These are phyloP conservation scores for Hymenoscyphus salicellus DNA, from an alignment of 2,329 filamentous ascomycete genomes.

Conservation along the genomic window DNA sequence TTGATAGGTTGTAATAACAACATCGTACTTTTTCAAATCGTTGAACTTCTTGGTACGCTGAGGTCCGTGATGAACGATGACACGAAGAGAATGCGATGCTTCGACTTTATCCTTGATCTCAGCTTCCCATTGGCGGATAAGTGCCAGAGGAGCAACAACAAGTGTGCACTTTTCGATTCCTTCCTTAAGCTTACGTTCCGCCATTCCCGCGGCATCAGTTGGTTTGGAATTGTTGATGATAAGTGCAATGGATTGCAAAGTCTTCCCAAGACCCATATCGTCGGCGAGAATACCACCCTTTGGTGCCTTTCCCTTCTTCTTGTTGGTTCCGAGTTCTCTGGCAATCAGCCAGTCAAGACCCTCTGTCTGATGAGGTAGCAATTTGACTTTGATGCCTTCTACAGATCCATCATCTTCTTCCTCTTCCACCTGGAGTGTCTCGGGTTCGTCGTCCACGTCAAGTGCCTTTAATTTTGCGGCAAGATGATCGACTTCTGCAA, in stretches of 20 bases:
- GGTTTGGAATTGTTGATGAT: slow-evolving; percentile 80
- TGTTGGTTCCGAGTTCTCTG: slow-evolving; percentile 82
- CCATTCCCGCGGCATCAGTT: slow-evolving; percentile 52
- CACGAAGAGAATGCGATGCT: slow-evolving; percentile 66
- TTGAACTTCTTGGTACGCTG: slow-evolving; percentile 75
- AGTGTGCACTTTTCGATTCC: slow-evolving; percentile 75
- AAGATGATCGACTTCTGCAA: slow-evolving; percentile 33
- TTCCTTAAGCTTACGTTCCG: slow-evolving; percentile 66
- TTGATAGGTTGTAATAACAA: slow-evolving; percentile 96
- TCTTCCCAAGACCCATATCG: slow-evolving; percentile 97
- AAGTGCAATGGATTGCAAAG: slow-evolving; percentile 85
- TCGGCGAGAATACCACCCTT: slow-evolving; percentile 95
- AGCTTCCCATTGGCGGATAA: slow-evolving; percentile 96
- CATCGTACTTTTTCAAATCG: slow-evolving; percentile 80
- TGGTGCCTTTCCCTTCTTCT: slow-evolving; percentile 74
- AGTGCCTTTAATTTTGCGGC: slow-evolving; percentile 38
- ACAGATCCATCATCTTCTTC: slow-evolving; percentile 61
- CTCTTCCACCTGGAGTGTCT: slow-evolving; percentile 42
- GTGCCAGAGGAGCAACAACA: slow-evolving; percentile 85
- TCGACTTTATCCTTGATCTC: slow-evolving; percentile 84
- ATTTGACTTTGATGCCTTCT: slow-evolving; percentile 79
- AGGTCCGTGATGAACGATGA: slow-evolving; percentile 88
- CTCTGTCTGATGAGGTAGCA: slow-evolving; percentile 91
- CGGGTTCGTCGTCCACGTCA: slow-evolving; percentile 42
- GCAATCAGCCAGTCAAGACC: slow-evolving; percentile 94